Base-by-base conservation (phyloP, 495 filamentous ascomycete species). In the Staphylotrichum tortipilum region DNA sequence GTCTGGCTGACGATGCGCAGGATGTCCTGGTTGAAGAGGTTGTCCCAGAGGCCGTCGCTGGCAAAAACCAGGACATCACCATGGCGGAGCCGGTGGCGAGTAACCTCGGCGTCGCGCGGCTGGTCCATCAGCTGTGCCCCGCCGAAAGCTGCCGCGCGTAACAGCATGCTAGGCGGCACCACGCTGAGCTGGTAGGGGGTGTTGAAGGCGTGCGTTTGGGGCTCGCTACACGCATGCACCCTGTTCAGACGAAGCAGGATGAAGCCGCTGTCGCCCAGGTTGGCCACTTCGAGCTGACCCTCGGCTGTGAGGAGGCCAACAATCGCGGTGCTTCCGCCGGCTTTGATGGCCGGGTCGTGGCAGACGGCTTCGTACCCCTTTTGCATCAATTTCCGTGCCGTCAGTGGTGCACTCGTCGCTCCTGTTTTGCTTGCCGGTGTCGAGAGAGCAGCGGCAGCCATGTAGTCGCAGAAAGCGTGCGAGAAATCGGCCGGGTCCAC, bases 191-290 rank as follows among this genome's bases (percentile, higher is more conserved):
- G 92, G 66, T 84, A 97, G 3, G 92, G 92, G 0, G 91, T 96
- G 68, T 98, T 98, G 74, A 98, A 98, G 19, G 85, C 88, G 64
- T 98, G 94, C 0, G 88, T 97, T 65, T 98, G 92, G 19, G 88
- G 84, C 30, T 81, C 76, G 4, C 89, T 92, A 62, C 80, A 81
- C 36, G 86, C 77, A 57, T 89, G 85, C 15, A 97, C 84, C 11
- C 84, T 86, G 57, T 88, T 91, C 28, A 83, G 75, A 19, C 89
- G 80, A 46, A 97, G 67, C 40, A 94, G 81, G 19, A 96, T 78
- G 62, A 88, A 96, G 44, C 91, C 92, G n/a, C 89, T 95, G 68
- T 98, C 92, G 52, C 92, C 92, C n/a, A 98, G 73, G 63, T 98
- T 98, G 33, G 92, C 94, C 44, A 95, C 79, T 54, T 91, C 84